phyloP scores from a whole-genome alignment of 345 rosid genomes.

The Zanthoxylum bungeanum region DNA sequence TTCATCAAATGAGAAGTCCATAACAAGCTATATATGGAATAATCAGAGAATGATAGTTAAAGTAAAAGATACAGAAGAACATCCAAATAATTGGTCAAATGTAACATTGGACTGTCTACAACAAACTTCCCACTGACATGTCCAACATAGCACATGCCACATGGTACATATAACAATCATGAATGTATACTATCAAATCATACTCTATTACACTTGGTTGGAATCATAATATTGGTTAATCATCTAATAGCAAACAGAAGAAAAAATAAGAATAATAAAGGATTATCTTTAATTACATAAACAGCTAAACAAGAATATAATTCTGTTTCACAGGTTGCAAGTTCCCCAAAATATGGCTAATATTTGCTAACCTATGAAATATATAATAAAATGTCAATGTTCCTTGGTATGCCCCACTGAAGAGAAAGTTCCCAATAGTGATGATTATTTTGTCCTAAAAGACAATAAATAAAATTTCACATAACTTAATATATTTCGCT shows the following conservation, averaged over 20 bases:
- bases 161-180: neutral
- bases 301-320: too few species aligned
- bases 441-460: slow-evolving; percentile 3
- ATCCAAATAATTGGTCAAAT: neutral
- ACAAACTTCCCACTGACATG: neutral
- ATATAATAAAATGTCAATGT: neutral
- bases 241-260: neutral
- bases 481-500: neutral
- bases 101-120: neutral
- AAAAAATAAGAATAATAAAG: neutral
- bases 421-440: slow-evolving; percentile 5
- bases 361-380: neutral
- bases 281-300: neutral
- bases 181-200: neutral
- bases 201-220: neutral
- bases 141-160: neutral
- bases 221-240: neutral
- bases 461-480: neutral
- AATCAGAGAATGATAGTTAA: neutral
- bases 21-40: neutral
- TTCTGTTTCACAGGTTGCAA: neutral
- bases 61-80: neutral
- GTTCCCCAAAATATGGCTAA: neutral
- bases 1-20: neutral
- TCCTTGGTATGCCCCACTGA: neutral